Evolutionary conservation across 2,329 filamentous ascomycete species (phyloP).

Genomic region (Aspergillus felis): DNA sequence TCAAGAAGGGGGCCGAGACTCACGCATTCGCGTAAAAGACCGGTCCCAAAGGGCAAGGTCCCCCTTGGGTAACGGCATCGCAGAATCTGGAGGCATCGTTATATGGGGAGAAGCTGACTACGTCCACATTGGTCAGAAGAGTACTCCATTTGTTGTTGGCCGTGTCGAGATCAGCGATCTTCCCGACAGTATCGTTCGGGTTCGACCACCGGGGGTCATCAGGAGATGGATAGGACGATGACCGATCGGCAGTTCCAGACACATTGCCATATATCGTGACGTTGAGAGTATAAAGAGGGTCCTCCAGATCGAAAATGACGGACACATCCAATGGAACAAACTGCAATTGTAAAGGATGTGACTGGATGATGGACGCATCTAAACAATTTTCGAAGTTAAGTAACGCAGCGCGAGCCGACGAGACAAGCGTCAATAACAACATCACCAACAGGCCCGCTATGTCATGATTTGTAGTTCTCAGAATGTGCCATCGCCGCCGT

Average conservation of each 20-base stretch:
- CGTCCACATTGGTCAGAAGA: conserved; percentile 65
- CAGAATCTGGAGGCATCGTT: conserved; percentile 63
- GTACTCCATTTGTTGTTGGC: conserved; percentile 65
- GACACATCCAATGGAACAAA: conserved; percentile 73
- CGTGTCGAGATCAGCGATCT: conserved; percentile 66
- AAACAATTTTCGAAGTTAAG: conserved; percentile 86
- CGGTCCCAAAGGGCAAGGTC: conserved; percentile 69
- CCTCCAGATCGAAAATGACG: conserved; percentile 64
- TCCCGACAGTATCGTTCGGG: conserved; percentile 61
- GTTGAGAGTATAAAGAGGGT: conserved; percentile 62
- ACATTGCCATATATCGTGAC: conserved; percentile 90
- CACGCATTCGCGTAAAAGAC: conserved; percentile 60
- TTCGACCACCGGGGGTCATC: conserved; percentile 61
- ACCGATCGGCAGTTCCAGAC: conserved; percentile 59
- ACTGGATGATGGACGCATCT: conserved; percentile 53
- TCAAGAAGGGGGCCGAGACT: conserved; percentile 15
- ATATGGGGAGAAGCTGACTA: conserved; percentile 73
- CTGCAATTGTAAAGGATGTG: conserved; percentile 63
- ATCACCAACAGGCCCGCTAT: conserved; percentile 17
- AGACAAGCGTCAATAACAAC: conserved; percentile 18
- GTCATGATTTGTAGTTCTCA: conserved; percentile 8
- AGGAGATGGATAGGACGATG: conserved; percentile 56
- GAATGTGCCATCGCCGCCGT: conserved; percentile 11
- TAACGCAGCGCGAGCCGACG: conserved; percentile 59
- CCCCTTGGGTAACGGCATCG: conserved; percentile 51